Evolutionary conservation across 2,329 filamentous ascomycete species (phyloP).

Genomic region (Ilyonectria sp.): DNA sequence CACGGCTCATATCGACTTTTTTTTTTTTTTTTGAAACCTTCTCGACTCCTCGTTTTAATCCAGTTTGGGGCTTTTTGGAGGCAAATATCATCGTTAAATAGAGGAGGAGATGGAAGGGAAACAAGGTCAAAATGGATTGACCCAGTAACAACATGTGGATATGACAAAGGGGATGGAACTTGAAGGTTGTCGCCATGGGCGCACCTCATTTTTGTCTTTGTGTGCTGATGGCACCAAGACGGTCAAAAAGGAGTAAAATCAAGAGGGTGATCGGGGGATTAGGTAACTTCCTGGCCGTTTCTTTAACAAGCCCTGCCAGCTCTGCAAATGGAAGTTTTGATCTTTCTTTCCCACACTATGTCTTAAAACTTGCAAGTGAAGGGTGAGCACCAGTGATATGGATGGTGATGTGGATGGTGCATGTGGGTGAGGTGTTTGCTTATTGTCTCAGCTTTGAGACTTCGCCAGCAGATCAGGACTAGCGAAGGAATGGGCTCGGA

Average conservation of each 20-base stretch:
- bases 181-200: slow-evolving; percentile 33
- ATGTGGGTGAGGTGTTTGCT: slow-evolving; percentile 2
- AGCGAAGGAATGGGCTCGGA: neutral
- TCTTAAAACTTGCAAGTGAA: slow-evolving; percentile 19
- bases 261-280: slow-evolving; percentile 37
- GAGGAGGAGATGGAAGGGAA: slow-evolving; percentile 37
- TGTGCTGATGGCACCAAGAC: slow-evolving; percentile 41
- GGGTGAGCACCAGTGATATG: neutral
- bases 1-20: slow-evolving; percentile 31
- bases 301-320: slow-evolving; percentile 39
- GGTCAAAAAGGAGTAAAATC: slow-evolving; percentile 46
- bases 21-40: slow-evolving; percentile 47
- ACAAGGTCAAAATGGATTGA: slow-evolving; percentile 35
- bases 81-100: slow-evolving; percentile 41
- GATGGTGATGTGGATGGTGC: neutral
- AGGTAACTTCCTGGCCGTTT: slow-evolving; percentile 48
- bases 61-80: slow-evolving; percentile 36
- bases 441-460: neutral
- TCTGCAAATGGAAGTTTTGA: slow-evolving; percentile 48
- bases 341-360: slow-evolving; percentile 43
- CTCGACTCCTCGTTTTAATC: slow-evolving; percentile 49
- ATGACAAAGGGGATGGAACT: slow-evolving; percentile 43
- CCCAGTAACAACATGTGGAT: slow-evolving; percentile 35
- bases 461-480: neutral
- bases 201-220: slow-evolving; percentile 34